Evolutionary conservation across 192 early-diverging fungal species (phyloP).

Genomic region (Entrophospora sp.): DNA sequence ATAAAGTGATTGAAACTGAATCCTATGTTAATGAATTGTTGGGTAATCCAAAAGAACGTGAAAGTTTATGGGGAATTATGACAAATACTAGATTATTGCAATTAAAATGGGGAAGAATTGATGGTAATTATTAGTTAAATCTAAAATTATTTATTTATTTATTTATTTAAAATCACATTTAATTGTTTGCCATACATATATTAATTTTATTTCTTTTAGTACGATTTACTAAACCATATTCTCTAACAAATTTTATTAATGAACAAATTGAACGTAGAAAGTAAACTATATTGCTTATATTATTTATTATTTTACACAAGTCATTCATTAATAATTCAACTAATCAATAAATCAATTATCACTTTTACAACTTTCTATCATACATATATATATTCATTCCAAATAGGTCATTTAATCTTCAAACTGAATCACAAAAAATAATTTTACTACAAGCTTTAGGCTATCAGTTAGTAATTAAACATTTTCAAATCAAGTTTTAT

Average conservation of each 20-base stretch:
- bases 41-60: conserved; percentile 72
- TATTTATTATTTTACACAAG: not conserved
- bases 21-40: conserved; percentile 71
- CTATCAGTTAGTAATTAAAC: conserved; percentile 38
- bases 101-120: conserved; percentile 75
- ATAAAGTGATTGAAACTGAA: conserved; percentile 75
- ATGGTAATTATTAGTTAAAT: conserved; percentile 30
- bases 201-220: conserved; percentile 27
- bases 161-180: too few species aligned
- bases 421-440: conserved; percentile 33
- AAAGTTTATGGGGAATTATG: conserved; percentile 60
- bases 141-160: not conserved
- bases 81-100: conserved; percentile 47
- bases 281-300: too few species aligned
- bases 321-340: not conserved
- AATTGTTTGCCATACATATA: too few species aligned
- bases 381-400: too few species aligned
- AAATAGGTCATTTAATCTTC: conserved; percentile 15
- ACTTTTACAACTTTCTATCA: not conserved
- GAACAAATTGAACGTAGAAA: conserved; percentile 48
- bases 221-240: conserved; percentile 69
- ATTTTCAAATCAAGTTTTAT: not conserved
- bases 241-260: conserved; percentile 55
- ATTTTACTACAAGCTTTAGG: conserved; percentile 63
- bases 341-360: not conserved